Conservation (phyloP, 2,329 filamentous ascomycete genomes). For the Fusarium chuoi region DNA sequence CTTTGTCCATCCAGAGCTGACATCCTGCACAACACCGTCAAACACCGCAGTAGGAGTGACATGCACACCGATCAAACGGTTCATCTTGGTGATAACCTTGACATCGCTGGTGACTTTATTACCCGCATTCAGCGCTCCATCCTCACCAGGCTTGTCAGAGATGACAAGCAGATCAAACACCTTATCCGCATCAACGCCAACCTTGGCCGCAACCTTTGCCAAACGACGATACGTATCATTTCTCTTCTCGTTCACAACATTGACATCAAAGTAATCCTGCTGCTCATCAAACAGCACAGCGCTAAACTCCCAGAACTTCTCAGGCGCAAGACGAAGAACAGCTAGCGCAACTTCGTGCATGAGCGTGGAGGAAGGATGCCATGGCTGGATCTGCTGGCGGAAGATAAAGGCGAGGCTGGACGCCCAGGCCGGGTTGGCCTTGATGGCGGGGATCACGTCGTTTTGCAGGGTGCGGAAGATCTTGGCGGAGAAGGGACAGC, state of each 20-base stretch:
- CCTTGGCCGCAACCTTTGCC: slow-evolving; percentile 74
- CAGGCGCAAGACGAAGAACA: slow-evolving; percentile 75
- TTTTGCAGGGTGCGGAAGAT: slow-evolving; percentile 81
- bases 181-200: slow-evolving; percentile 76
- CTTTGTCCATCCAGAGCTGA: slow-evolving; percentile 80
- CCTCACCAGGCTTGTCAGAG: slow-evolving; percentile 70
- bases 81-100: slow-evolving; percentile 84
- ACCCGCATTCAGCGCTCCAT: slow-evolving; percentile 78
- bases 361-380: slow-evolving; percentile 89
- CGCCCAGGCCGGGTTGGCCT: slow-evolving; percentile 65
- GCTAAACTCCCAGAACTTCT: slow-evolving; percentile 84
- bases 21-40: slow-evolving; percentile 84
- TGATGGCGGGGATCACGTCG: slow-evolving; percentile 72
- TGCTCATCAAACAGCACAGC: slow-evolving; percentile 73
- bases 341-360: slow-evolving; percentile 86
- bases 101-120: slow-evolving; percentile 87
- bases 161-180: slow-evolving; percentile 77
- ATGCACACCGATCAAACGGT: slow-evolving; percentile 83
- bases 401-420: slow-evolving; percentile 78
- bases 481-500: slow-evolving; percentile 77
- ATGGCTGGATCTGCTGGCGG: slow-evolving; percentile 92
- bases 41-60: slow-evolving; percentile 92
- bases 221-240: slow-evolving; percentile 87
- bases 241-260: slow-evolving; percentile 82
- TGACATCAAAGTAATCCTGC: slow-evolving; percentile 84